Conservation (phyloP, 2,329 filamentous ascomycete species). For the Monilinia fructicola region DNA sequence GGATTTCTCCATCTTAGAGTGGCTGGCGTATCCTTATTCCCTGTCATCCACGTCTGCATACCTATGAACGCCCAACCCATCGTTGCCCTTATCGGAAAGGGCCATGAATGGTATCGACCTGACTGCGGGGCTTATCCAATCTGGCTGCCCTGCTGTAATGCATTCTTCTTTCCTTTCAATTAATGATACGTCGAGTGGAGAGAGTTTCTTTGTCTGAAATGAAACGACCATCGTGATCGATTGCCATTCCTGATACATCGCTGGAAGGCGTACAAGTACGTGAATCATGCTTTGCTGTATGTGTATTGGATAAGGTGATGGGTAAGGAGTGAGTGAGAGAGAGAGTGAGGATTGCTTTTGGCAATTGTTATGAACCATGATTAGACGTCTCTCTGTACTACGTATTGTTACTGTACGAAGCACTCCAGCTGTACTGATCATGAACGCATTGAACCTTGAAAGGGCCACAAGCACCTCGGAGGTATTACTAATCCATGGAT, state of each 20-base stretch:
- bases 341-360: not conserved
- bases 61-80: not conserved
- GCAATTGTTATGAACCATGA: not conserved
- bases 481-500: not conserved
- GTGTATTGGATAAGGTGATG: not conserved
- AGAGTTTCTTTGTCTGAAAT: slow-evolving; percentile 9
- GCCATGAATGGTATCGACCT: not conserved
- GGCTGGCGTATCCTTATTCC: not conserved
- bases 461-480: not conserved
- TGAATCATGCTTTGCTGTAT: not conserved
- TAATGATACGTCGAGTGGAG: slow-evolving; percentile 9
- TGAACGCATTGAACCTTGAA: too few species aligned
- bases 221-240: not conserved
- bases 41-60: not conserved
- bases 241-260: not conserved
- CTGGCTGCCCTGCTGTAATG: not conserved
- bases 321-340: not conserved
- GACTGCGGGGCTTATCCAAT: slow-evolving; percentile 18
- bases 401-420: too few species aligned
- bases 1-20: not conserved
- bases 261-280: not conserved
- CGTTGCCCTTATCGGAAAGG: not conserved
- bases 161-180: not conserved
- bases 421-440: too few species aligned
- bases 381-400: too few species aligned